Conservation (phyloP, 2,329 filamentous ascomycete species). For the Penicillium sp. region DNA sequence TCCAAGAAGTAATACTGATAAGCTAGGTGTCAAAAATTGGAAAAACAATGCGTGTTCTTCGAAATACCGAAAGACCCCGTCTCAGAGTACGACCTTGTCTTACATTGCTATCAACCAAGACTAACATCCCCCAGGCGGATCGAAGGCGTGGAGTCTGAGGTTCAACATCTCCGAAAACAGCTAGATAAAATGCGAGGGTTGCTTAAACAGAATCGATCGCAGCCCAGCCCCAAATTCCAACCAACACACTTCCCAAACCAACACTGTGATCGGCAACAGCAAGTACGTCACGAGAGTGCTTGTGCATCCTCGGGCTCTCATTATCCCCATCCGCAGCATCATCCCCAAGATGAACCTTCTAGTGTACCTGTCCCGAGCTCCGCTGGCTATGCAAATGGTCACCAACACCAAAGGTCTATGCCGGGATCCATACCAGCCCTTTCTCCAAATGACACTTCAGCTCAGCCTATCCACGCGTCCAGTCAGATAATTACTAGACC, state of each 20-base stretch:
- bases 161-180: constrained; percentile 28
- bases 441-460: constrained; percentile 9
- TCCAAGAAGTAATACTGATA: background rate
- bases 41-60: constrained; percentile 38
- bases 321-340: background rate
- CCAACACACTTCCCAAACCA: constrained; percentile 4
- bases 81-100: constrained; percentile 22
- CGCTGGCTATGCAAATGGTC: background rate
- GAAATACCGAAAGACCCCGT: constrained; percentile 33
- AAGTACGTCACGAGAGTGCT: background rate
- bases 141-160: constrained; percentile 33
- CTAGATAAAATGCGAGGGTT: constrained; percentile 26
- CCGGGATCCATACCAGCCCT: background rate
- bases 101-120: background rate
- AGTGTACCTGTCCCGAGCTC: background rate
- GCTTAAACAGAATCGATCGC: constrained; percentile 10
- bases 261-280: background rate
- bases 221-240: background rate
- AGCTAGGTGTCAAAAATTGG: constrained; percentile 30
- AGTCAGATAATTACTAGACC: constrained; percentile 5
- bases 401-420: constrained; percentile 6
- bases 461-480: constrained; percentile 3
- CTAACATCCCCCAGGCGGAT: constrained; percentile 26
- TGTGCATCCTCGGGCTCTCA: constrained; percentile 10
- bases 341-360: background rate